These are phyloP conservation scores for Cytospora schulzeri DNA, from an alignment of 2,329 filamentous ascomycete genomes.

Conservation along the genomic window DNA sequence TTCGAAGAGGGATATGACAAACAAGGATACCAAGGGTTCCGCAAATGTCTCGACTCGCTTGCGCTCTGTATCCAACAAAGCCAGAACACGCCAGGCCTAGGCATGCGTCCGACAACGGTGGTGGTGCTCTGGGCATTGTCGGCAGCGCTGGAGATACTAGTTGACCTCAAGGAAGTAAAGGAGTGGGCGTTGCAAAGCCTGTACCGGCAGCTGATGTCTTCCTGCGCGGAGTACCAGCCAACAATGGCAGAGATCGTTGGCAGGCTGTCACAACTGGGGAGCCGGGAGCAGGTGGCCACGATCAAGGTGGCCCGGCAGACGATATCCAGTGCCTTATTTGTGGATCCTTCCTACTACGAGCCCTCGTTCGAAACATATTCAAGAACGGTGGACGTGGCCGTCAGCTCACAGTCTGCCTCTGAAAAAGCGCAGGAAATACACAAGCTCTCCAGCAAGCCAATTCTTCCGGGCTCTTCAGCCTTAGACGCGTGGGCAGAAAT, in stretches of 20 bases:
- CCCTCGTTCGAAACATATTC: conserved; percentile 14
- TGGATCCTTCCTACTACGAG: background rate
- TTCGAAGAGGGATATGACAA: conserved; percentile 7
- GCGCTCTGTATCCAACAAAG: conserved; percentile 11
- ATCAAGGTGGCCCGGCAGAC: conserved; percentile 12
- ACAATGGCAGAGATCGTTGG: conserved; percentile 12
- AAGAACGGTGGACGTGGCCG: conserved; percentile 6
- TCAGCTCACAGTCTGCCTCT: background rate
- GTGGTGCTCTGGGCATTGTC: conserved; percentile 15
- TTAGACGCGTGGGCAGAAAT: conserved; percentile 16
- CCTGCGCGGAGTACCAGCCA: conserved; percentile 8
- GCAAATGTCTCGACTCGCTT: conserved; percentile 8
- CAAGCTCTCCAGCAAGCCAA: background rate
- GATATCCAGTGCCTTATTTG: conserved; percentile 8
- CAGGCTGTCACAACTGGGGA: background rate
- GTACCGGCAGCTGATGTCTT: background rate
- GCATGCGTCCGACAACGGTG: conserved; percentile 1
- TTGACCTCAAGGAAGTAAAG: conserved; percentile 5
- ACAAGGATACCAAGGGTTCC: conserved; percentile 2
- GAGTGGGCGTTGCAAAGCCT: conserved; percentile 3
- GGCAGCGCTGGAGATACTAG: conserved; percentile 14
- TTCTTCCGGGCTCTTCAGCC: background rate
- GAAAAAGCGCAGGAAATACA: conserved; percentile 1
- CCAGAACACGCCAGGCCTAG: background rate
- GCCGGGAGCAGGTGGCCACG: background rate